Percentiles rank a stretch among this genome's conserved stretches.
Conservation (phyloP, 2,329 filamentous ascomycete species). For the Phialocephala sp. region DNA sequence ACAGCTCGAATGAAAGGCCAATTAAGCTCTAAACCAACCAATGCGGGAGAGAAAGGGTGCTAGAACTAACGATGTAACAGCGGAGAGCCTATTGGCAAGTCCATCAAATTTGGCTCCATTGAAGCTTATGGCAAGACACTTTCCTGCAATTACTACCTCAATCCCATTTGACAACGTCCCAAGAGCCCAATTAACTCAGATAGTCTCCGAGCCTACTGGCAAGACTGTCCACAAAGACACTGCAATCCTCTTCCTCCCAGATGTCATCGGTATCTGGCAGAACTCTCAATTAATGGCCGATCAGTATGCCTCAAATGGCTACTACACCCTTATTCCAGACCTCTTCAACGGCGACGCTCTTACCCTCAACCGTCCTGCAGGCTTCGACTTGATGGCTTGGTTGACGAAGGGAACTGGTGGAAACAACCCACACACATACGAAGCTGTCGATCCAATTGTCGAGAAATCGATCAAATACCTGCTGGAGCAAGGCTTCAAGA, state of each 20-base stretch:
- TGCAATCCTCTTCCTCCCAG: slow-evolving; percentile 42
- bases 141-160: not conserved
- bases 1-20: not conserved
- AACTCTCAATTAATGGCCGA: slow-evolving; percentile 73
- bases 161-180: not conserved
- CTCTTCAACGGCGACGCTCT: slow-evolving; percentile 72
- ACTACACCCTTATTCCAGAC: slow-evolving; percentile 64
- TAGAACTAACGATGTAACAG: slow-evolving; percentile 24
- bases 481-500: slow-evolving; percentile 60
- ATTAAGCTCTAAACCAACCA: not conserved
- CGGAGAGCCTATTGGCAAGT: slow-evolving; percentile 39
- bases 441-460: slow-evolving; percentile 48
- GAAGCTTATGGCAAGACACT: slow-evolving; percentile 35
- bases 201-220: slow-evolving; percentile 38
- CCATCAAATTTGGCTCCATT: slow-evolving; percentile 40
- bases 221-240: slow-evolving; percentile 38
- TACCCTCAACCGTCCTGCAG: slow-evolving; percentile 53
- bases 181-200: not conserved
- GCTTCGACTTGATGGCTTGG: slow-evolving; percentile 57
- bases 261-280: slow-evolving; percentile 49
- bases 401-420: slow-evolving; percentile 39
- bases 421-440: slow-evolving; percentile 41
- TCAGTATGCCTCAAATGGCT: slow-evolving; percentile 71
- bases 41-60: not conserved
- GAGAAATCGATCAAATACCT: slow-evolving; percentile 61